Evolutionary conservation across 176 grass and related monocot species (phyloP).

Genomic region (Oryza punctata): DNA sequence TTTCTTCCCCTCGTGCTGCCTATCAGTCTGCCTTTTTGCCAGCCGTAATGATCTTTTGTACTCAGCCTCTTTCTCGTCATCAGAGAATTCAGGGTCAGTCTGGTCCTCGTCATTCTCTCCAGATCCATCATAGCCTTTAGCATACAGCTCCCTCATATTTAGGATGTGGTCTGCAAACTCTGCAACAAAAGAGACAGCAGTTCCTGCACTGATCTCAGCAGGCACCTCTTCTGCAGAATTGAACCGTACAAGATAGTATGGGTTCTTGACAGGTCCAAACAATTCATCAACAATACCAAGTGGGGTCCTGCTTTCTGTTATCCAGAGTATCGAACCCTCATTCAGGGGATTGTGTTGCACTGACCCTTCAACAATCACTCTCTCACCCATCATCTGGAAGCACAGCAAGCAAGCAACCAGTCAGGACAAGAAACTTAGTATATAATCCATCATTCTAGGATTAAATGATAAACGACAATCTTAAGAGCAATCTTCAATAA

Average conservation of each 20-base stretch:
- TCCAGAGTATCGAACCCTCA: constrained; percentile 92
- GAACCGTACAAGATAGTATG: constrained; percentile 82
- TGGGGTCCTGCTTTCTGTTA: constrained; percentile 68
- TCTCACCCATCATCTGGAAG: constrained; percentile 72
- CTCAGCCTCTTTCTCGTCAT: constrained; percentile 89
- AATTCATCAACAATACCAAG: constrained; percentile 85
- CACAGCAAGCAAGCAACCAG: constrained; percentile 28
- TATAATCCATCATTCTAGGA: constrained; percentile 13
- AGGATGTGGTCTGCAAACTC: constrained; percentile 85
- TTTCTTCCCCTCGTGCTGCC: constrained; percentile 39
- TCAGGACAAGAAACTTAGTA: constrained; percentile 24
- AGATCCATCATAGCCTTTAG: constrained; percentile 87
- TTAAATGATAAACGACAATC: background rate
- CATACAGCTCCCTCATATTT: constrained; percentile 69
- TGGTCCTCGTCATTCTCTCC: constrained; percentile 59
- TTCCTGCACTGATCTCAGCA: constrained; percentile 65
- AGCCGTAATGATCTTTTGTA: constrained; percentile 60
- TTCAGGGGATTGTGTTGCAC: constrained; percentile 78
- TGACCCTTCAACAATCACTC: constrained; percentile 86
- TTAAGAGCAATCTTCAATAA: constrained; percentile 12
- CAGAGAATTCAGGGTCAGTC: constrained; percentile 76
- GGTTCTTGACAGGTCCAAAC: constrained; percentile 94
- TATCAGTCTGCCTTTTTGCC: constrained; percentile 64
- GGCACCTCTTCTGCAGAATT: constrained; percentile 72
- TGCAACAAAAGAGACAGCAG: constrained; percentile 64